Conservation (phyloP, 306 rosid species). For the Sphenostylis stenocarpa region DNA sequence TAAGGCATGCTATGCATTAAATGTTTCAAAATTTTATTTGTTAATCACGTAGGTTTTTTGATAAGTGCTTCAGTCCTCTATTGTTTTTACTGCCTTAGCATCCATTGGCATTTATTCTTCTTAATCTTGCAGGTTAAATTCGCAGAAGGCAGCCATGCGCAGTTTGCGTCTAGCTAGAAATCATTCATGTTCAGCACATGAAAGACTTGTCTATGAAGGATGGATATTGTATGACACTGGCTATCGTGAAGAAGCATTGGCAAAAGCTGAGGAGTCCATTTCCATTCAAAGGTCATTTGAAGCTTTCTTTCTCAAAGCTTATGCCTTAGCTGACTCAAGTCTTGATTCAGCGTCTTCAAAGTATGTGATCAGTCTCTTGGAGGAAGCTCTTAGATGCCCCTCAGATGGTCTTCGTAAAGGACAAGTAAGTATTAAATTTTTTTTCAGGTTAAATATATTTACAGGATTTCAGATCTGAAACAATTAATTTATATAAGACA, state of each 20-base stretch:
- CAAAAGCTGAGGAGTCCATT: neutral
- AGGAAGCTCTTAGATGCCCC: neutral
- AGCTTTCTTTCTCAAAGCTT: neutral
- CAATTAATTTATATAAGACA: neutral
- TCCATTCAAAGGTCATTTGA: neutral
- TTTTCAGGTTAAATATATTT: neutral
- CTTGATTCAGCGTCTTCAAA: neutral
- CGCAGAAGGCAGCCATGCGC: neutral
- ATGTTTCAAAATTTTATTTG: neutral
- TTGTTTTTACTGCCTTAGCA: neutral
- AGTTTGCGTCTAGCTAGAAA: constrained; percentile 1
- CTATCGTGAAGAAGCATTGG: neutral
- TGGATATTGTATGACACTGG: neutral
- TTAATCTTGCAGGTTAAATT: neutral
- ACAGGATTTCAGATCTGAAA: neutral
- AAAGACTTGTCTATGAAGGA: neutral
- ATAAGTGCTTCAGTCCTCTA: neutral
- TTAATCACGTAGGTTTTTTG: neutral
- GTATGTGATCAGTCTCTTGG: neutral
- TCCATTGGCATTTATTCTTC: neutral
- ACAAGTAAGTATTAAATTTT: neutral
- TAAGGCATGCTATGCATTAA: neutral
- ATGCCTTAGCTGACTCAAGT: neutral
- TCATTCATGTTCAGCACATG: neutral
- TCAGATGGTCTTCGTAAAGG: neutral